Percentiles rank a stretch among this genome's conserved stretches.
Evolutionary conservation across 257 asterid genomes (phyloP).

Genomic region (Lycium ferocissimum): DNA sequence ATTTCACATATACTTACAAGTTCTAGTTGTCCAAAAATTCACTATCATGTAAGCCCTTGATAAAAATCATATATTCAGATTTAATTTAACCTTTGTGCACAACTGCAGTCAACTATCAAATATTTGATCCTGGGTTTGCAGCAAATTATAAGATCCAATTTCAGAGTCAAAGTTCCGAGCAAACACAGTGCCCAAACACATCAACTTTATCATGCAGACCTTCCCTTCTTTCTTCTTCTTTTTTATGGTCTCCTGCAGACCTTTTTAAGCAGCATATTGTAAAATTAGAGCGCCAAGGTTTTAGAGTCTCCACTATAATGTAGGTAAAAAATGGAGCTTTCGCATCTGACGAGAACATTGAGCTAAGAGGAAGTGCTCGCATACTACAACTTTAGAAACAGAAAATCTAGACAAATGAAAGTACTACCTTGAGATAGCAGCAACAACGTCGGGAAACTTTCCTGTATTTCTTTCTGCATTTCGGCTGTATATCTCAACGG

Average conservation of each 20-base stretch:
- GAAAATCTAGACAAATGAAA: constrained; percentile 24
- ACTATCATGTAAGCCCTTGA: not conserved
- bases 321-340: constrained; percentile 20
- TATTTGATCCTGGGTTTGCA: constrained; percentile 17
- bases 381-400: constrained; percentile 14
- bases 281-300: not conserved
- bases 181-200: not conserved
- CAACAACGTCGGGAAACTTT: constrained; percentile 92
- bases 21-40: not conserved
- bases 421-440: constrained; percentile 72
- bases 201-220: constrained; percentile 6
- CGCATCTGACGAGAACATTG: not conserved
- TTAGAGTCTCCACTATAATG: not conserved
- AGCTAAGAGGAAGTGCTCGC: not conserved
- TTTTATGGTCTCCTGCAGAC: not conserved
- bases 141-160: constrained; percentile 9
- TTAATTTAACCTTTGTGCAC: not conserved
- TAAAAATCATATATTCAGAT: not conserved
- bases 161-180: constrained; percentile 2
- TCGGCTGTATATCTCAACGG: constrained; percentile 97
- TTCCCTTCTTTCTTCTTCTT: not conserved
- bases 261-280: constrained; percentile 23
- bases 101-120: not conserved
- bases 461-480: constrained; percentile 94
- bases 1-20: constrained; percentile 9